Evolutionary conservation across 2,329 filamentous ascomycete genomes (phyloP), one percentile per base, ranked within the genome.

Genomic region (Penicillium psychrosexuale): DNA sequence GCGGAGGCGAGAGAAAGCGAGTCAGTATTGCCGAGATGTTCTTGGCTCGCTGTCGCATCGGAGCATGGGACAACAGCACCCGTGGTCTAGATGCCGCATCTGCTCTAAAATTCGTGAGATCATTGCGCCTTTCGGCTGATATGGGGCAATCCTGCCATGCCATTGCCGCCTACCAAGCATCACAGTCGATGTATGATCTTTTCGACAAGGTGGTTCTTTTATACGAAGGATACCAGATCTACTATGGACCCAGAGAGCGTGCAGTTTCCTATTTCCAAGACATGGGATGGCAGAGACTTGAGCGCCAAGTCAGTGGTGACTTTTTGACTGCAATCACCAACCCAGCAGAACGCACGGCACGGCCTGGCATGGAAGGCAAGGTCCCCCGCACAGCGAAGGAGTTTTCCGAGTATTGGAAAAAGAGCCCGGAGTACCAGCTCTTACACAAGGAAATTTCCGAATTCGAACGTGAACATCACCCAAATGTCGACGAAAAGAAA

Each of bases 191-290:
- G n/a, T 70, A 69, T 38, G 64, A 69, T 33, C 48, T 82, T 8
- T 90, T 91, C 59, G 87, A 91, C 69, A 90, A 89, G 66, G 82
- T 82, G 0, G 76, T 82, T 0, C 83, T 91, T 0, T 73, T 91
- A 0, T 89, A 91, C 65, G 85, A 90, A 60, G 88, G 88, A 0
- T 81, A 84, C 0, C 82, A 90, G 65, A 90, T 91, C 63, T 92
- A 84, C 74, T 91, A 85, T 59, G 89, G 89, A 0, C 80, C 81
- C 0, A 81, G 82, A 0, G 64, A 64, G 1, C 69, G 76, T 2
- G 88, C 88, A 0, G 84, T 81, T 55, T 66, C 64, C 0, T 91
- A 83, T 71, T 91, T 91, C 56, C 82, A 87, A 63, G 73, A 78
- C 3, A 81, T 87, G 68, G 88, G 88, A 27, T 91, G 83, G 78